Conservation (phyloP, 148 eudicot species). For the Persicaria maculosa region DNA sequence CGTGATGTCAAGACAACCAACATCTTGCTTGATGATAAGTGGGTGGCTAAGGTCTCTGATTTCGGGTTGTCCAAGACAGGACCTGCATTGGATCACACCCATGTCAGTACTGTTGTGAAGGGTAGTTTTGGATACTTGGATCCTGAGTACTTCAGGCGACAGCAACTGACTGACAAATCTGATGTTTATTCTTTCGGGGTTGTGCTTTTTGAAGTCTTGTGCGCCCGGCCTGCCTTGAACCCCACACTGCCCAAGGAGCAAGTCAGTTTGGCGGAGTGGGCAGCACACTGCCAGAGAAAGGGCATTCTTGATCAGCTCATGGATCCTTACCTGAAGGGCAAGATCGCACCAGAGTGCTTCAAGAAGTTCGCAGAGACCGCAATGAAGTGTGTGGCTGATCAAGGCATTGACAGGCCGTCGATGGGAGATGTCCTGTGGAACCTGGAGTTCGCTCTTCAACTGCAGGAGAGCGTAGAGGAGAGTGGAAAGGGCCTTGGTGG, state of each 20-base stretch:
- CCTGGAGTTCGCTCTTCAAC: slow-evolving; percentile 87
- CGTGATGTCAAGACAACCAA: slow-evolving; percentile 97
- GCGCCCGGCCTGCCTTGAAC: slow-evolving; percentile 93
- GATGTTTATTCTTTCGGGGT: slow-evolving; percentile 96
- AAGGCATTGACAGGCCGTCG: slow-evolving; percentile 90
- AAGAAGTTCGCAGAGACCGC: slow-evolving; percentile 89
- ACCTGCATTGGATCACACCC: slow-evolving; percentile 85
- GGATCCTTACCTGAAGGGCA: slow-evolving; percentile 79
- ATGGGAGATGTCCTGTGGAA: slow-evolving; percentile 99
- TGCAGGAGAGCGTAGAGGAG: slow-evolving; percentile 91
- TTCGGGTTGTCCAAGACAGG: slow-evolving; percentile 94
- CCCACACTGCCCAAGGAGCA: slow-evolving; percentile 89
- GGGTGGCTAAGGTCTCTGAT: slow-evolving; percentile 97
- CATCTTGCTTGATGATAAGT: slow-evolving; percentile 82
- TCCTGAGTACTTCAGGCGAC: slow-evolving; percentile 92
- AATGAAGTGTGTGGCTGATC: slow-evolving; percentile 83
- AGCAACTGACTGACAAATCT: slow-evolving; percentile 86
- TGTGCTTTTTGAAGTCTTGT: slow-evolving; percentile 78
- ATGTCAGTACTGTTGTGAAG: slow-evolving; percentile 91
- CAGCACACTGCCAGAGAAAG: slow-evolving; percentile 69
- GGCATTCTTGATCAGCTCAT: slow-evolving; percentile 71
- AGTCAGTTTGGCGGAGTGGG: slow-evolving; percentile 96
- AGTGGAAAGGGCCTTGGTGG: slow-evolving; percentile 30
- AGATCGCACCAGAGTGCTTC: slow-evolving; percentile 87
- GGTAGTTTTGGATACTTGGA: slow-evolving; percentile 95